Percentiles rank a stretch among this genome's conserved stretches.
These are phyloP conservation scores for Penstemon davidsonii DNA, from an alignment of 257 asterid genomes.

Conservation along the genomic window DNA sequence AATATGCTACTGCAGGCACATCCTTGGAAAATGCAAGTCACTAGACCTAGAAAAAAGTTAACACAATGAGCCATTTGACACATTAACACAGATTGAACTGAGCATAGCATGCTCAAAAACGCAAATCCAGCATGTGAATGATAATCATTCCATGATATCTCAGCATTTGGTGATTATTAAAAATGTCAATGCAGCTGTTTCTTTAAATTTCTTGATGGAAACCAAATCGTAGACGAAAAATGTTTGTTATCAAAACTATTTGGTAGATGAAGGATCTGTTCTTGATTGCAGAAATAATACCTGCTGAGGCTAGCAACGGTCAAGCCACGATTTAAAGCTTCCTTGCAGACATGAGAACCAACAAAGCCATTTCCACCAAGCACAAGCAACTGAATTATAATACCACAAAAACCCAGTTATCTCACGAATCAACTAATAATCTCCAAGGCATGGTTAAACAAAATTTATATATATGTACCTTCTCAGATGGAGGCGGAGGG, in stretches of 20 bases:
- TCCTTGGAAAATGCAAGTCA: no score
- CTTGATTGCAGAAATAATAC: conserved; percentile 36
- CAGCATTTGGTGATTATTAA: no score
- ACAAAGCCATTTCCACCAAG: conserved; percentile 98
- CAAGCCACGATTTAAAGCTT: conserved; percentile 76
- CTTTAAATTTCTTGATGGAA: neutral
- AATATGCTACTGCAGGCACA: neutral
- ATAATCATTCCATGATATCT: no score
- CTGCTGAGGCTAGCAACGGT: conserved; percentile 92
- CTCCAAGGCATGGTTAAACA: neutral
- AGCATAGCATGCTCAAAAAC: no score
- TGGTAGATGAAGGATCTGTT: neutral
- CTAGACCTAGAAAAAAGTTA: no score
- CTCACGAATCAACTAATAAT: conserved; percentile 14
- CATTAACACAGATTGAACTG: no score
- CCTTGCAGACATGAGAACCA: conserved; percentile 93
- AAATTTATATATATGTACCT: conserved; percentile 44
- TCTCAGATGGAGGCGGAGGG: conserved; percentile 84
- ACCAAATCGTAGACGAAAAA: neutral
- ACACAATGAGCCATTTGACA: no score
- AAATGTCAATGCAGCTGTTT: neutral
- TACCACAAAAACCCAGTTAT: conserved; percentile 8
- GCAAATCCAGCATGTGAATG: no score
- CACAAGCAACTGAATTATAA: conserved; percentile 74
- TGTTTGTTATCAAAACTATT: neutral